Evolutionary conservation across 192 early-diverging fungal genomes (phyloP), one percentile per base, ranked within the genome.

Genomic region (Linnemannia schmuckeri): DNA sequence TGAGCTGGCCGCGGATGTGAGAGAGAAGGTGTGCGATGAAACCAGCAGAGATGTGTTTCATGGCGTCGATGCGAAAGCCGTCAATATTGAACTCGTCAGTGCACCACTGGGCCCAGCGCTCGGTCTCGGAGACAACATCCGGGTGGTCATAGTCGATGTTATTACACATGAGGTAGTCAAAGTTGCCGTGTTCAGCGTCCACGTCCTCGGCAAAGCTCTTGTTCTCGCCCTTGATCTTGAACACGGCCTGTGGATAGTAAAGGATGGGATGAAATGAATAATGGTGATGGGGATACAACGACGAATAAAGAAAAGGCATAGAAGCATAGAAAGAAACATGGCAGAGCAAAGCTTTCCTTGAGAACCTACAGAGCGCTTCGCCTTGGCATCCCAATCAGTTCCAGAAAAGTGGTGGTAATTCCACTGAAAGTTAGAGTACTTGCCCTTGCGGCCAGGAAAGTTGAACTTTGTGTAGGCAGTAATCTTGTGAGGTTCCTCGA

Each of bases 121-220:
- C 73, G 35, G 77, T 79, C 46, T 84, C 82, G 37, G 76, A 57
- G 27, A 83, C 82, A 10, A 83, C 82, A 22, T 84, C 82, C 0
- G 82, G 77, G 13, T 84, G 82, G 15, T 75, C 71, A 52, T 84
- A 84, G 46, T 84, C 89, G 47, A 91, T 80, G 52, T 91, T 84
- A 30, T 83, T 82, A 15, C 80, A 89, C 89, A 91, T 88, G 37
- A 91, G 76, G 47, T 88, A 91, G 74, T 91, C 90, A 81, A 87
- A 91, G 77, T 91, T 91, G 40, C 90, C 90, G 37, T 88, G 87
- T 46, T 91, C 90, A 20, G 69, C 69, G 68, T 88, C 86, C 2
- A 91, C 90, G 75, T 91, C 88, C 20, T 91, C 88, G 1, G 90
- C 78, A 81, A 88, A 91, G 76, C 89, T 82, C 77, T 91, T 91